Percentiles rank a stretch among this genome's conserved stretches.
phyloP scores from a whole-genome alignment of 345 rosid genomes.

The Heritiera littoralis region DNA sequence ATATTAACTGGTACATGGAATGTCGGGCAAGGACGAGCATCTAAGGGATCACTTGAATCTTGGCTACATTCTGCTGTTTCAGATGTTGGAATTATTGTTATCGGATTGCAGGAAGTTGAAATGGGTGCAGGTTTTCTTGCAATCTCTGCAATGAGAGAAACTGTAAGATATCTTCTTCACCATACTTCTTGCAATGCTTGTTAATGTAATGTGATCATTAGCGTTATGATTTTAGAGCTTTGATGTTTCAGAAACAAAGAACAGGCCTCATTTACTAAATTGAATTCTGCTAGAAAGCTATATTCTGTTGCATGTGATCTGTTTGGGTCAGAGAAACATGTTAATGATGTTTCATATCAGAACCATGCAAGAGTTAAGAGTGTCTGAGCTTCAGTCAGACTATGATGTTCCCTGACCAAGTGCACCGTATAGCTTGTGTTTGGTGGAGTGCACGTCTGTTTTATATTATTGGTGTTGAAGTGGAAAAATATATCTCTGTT shows the following conservation, averaged over 20 bases:
- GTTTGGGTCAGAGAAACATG: neutral
- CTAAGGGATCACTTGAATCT: slow-evolving; percentile 58
- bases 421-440: neutral
- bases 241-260: slow-evolving; percentile 3
- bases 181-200: slow-evolving; percentile 13
- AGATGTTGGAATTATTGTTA: slow-evolving; percentile 69
- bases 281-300: neutral
- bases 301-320: neutral
- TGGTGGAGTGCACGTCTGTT: neutral
- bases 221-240: slow-evolving; percentile 3
- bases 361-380: neutral
- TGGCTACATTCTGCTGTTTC: slow-evolving; percentile 70
- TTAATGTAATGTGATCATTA: neutral
- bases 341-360: slow-evolving; percentile 1
- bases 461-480: neutral
- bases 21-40: slow-evolving; percentile 78
- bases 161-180: slow-evolving; percentile 50
- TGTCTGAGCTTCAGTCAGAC: neutral
- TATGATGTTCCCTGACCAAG: no score
- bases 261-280: neutral
- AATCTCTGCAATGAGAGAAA: slow-evolving; percentile 87
- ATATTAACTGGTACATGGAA: slow-evolving; percentile 76
- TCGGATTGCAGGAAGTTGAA: slow-evolving; percentile 85
- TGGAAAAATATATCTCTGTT: neutral
- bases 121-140: slow-evolving; percentile 94